These are phyloP conservation scores for Cydonia oblonga DNA, from an alignment of 331 rosid genomes.

Conservation along the genomic window DNA sequence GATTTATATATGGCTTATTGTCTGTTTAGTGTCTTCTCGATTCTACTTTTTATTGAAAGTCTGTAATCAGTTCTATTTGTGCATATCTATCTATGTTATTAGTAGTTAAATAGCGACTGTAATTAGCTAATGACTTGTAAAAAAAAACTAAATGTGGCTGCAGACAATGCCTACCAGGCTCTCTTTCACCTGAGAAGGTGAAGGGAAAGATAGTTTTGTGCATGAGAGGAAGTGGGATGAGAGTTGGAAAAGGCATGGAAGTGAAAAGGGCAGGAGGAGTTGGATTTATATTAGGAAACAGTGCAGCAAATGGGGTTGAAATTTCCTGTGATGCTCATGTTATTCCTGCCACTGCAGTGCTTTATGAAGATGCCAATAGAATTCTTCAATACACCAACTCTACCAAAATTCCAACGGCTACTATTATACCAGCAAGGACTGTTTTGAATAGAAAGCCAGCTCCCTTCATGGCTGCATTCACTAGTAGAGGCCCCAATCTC, in stretches of 20 bases:
- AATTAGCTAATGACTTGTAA: neutral
- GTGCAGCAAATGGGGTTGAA: conserved; percentile 26
- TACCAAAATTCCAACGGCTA: conserved; percentile 43
- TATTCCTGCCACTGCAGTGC: conserved; percentile 58
- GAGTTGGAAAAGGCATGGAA: conserved; percentile 65
- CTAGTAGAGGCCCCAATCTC: conserved; percentile 80
- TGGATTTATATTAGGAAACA: conserved; percentile 62
- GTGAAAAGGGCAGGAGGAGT: conserved; percentile 70
- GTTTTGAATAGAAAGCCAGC: conserved; percentile 63
- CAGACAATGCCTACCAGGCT: conserved; percentile 65
- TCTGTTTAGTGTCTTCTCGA: neutral
- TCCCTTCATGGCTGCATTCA: conserved; percentile 65
- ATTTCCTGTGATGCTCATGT: conserved; percentile 54
- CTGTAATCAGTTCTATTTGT: too few relatives aligned
- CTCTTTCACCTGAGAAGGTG: conserved; percentile 45
- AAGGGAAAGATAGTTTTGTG: conserved; percentile 76
- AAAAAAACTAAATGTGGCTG: conserved; percentile 9
- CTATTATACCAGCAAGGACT: conserved; percentile 52
- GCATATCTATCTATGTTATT: neutral
- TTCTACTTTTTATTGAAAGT: too few relatives aligned
- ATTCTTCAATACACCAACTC: conserved; percentile 39
- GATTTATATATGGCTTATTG: neutral
- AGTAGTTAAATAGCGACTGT: neutral
- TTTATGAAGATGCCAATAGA: conserved; percentile 35
- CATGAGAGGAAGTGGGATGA: conserved; percentile 57